Conservation (phyloP, 78 protist genomes). For the Bigelowiella natans region DNA sequence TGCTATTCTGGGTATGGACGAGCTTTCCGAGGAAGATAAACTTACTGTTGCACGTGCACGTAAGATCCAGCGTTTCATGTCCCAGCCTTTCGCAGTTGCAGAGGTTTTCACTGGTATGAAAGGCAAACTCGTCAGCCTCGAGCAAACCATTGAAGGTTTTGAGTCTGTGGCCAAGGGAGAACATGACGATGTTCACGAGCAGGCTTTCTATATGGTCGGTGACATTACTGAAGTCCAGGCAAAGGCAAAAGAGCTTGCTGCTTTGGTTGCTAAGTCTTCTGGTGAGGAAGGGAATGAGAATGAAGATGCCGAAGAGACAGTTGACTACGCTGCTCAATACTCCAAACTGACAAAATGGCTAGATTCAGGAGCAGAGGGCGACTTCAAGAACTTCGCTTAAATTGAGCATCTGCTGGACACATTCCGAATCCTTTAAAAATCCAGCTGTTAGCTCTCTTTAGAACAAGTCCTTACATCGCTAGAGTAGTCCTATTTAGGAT, state of each 20-base stretch:
- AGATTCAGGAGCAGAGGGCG: background rate
- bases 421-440: too few relatives aligned
- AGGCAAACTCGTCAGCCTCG: slow-evolving; percentile 76
- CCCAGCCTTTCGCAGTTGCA: slow-evolving; percentile 98
- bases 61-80: slow-evolving; percentile 87
- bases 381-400: background rate
- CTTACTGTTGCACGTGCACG: slow-evolving; percentile 77
- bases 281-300: background rate
- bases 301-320: background rate
- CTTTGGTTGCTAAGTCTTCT: background rate
- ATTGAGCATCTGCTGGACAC: too few relatives aligned
- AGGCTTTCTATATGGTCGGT: slow-evolving; percentile 96
- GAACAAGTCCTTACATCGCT: too few relatives aligned
- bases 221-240: slow-evolving; percentile 61
- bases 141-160: slow-evolving; percentile 77
- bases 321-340: background rate
- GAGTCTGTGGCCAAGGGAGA: slow-evolving; percentile 68
- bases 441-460: too few relatives aligned
- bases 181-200: slow-evolving; percentile 85
- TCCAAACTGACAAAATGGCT: background rate
- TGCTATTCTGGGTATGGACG: slow-evolving; percentile 90
- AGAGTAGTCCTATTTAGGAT: too few relatives aligned
- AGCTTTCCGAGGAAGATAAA: slow-evolving; percentile 14
- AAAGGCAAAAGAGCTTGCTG: slow-evolving; percentile 66
- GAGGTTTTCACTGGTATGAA: slow-evolving; percentile 88